These are phyloP conservation scores for Trametes polyzona DNA, from an alignment of 1,284 basidiomycete species.

Conservation along the genomic window DNA sequence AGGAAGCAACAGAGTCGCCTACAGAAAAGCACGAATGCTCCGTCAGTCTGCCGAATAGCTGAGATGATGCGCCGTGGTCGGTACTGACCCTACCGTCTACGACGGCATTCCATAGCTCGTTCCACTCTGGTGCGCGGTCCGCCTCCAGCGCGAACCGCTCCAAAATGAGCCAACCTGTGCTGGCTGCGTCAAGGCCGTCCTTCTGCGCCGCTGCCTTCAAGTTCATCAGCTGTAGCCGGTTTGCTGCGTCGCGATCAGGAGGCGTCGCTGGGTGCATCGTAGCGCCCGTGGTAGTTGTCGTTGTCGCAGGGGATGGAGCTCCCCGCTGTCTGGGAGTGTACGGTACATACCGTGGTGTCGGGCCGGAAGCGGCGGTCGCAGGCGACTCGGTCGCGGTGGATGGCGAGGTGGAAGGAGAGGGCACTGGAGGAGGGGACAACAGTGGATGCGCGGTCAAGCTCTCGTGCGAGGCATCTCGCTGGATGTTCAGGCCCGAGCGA, in stretches of 20 bases:
- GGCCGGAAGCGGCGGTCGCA: constrained; percentile 21
- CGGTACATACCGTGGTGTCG: constrained; percentile 50
- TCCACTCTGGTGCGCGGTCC: constrained; percentile 70
- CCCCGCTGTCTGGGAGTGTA: constrained; percentile 61
- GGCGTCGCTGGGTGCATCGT: constrained; percentile 42
- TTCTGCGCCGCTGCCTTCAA: constrained; percentile 81
- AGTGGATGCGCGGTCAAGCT: constrained; percentile 65
- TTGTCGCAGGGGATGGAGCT: constrained; percentile 54
- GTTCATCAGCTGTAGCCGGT: constrained; percentile 76
- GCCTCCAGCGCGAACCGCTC: constrained; percentile 76
- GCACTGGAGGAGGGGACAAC: constrained; percentile 48
- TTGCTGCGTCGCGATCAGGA: constrained; percentile 57
- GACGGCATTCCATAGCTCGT: constrained; percentile 71
- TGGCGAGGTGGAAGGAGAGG: constrained; percentile 28
- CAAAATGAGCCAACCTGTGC: constrained; percentile 83
- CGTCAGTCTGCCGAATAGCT: neutral
- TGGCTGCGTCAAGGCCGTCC: constrained; percentile 71
- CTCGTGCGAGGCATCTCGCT: constrained; percentile 55
- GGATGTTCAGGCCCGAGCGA: constrained; percentile 48
- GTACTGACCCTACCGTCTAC: constrained; percentile 67
- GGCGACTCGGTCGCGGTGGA: neutral
- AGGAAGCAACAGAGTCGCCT: constrained; percentile 84
- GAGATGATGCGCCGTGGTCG: neutral
- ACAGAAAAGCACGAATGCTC: constrained; percentile 5
- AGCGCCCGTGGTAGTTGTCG: constrained; percentile 51